These are phyloP conservation scores for Elaeagnus macrophylla DNA, from an alignment of 306 rosid species.

Conservation along the genomic window DNA sequence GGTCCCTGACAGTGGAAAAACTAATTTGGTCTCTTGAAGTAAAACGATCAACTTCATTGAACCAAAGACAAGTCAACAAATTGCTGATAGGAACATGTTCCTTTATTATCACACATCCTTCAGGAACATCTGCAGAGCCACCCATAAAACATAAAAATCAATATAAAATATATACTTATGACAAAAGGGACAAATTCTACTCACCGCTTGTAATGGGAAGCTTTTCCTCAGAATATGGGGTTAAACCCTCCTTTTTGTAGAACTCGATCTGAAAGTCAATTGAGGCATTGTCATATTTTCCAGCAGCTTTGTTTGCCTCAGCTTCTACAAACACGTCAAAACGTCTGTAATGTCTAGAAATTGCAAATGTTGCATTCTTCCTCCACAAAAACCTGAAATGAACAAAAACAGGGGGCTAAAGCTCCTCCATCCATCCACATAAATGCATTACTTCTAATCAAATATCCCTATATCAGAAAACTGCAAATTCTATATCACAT, in stretches of 20 bases:
- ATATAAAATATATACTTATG: slow-evolving; percentile 6
- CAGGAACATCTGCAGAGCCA: slow-evolving; percentile 83
- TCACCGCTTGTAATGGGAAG: slow-evolving; percentile 91
- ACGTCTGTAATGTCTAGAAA: slow-evolving; percentile 89
- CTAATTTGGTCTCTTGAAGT: slow-evolving; percentile 94
- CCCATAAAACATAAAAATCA: slow-evolving; percentile 17
- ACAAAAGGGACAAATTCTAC: slow-evolving; percentile 20
- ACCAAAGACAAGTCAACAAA: slow-evolving; percentile 90
- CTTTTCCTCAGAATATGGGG: slow-evolving; percentile 76
- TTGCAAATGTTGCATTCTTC: slow-evolving; percentile 83
- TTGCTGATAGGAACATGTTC: slow-evolving; percentile 94
- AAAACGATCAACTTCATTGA: slow-evolving; percentile 94
- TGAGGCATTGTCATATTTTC: slow-evolving; percentile 73
- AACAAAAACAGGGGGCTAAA: slow-evolving; percentile 7
- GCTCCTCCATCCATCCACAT: background rate
- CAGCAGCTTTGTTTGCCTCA: slow-evolving; percentile 95
- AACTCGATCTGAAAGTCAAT: slow-evolving; percentile 80
- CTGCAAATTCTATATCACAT: background rate
- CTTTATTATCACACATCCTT: slow-evolving; percentile 79
- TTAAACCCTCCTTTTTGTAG: slow-evolving; percentile 81
- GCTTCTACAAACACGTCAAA: slow-evolving; percentile 90
- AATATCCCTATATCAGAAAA: slow-evolving; percentile 2
- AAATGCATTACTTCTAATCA: background rate
- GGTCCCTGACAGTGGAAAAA: slow-evolving; percentile 75
- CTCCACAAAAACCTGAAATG: slow-evolving; percentile 87